Conservation (phyloP, 2,329 filamentous ascomycete genomes). For the Incumbomyces delicatus region DNA sequence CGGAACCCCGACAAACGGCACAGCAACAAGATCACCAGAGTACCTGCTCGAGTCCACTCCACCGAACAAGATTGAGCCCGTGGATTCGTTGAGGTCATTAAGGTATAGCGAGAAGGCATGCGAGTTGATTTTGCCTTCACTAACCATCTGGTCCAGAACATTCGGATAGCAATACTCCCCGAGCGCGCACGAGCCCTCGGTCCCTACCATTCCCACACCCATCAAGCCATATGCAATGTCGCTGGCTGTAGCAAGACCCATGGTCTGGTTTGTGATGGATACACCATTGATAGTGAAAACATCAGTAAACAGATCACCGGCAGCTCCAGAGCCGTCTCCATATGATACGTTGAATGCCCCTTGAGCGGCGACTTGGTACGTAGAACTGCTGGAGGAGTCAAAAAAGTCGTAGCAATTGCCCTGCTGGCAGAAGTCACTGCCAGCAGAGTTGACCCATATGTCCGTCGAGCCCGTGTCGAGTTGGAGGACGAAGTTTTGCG, state of each 20-base stretch:
- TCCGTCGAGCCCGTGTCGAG: constrained; percentile 55
- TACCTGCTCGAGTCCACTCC: constrained; percentile 61
- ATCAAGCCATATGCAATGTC: constrained; percentile 15
- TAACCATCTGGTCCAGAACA: constrained; percentile 15
- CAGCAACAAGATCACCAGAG: constrained; percentile 50
- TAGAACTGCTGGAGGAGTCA: constrained; percentile 8
- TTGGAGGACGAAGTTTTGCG: constrained; percentile 44
- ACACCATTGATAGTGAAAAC: constrained; percentile 11
- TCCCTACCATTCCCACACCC: constrained; percentile 15
- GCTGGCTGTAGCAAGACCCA: constrained; percentile 12
- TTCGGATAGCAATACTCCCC: constrained; percentile 7
- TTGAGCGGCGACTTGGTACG: constrained; percentile 11
- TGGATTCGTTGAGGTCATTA: constrained; percentile 12
- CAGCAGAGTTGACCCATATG: constrained; percentile 55
- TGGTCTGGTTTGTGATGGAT: constrained; percentile 11
- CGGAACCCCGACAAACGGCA: constrained; percentile 37
- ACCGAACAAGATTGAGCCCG: constrained; percentile 56
- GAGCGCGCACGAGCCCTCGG: background rate
- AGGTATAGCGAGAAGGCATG: constrained; percentile 18
- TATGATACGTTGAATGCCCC: constrained; percentile 18
- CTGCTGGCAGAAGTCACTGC: constrained; percentile 5
- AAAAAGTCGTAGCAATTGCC: constrained; percentile 13
- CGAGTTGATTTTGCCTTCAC: constrained; percentile 12
- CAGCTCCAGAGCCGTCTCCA: constrained; percentile 13
- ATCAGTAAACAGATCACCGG: constrained; percentile 15